These are phyloP conservation scores for Chalciporus piperatus DNA, from an alignment of 768 basidiomycete species.

Conservation along the genomic window DNA sequence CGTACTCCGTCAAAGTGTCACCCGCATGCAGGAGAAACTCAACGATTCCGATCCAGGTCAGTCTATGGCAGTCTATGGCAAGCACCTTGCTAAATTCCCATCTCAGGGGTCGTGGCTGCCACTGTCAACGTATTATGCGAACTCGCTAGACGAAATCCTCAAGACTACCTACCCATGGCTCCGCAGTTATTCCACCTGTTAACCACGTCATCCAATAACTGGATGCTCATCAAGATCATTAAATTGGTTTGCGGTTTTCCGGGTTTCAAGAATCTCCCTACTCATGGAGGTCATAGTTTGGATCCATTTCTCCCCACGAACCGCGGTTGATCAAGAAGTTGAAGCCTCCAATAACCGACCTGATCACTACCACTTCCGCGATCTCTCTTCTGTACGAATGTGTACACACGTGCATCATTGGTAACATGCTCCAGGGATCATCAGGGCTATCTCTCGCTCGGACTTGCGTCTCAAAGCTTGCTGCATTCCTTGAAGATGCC, in stretches of 20 bases:
- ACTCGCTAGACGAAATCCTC: slow-evolving; percentile 75
- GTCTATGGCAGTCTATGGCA: neutral
- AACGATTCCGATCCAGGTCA: slow-evolving; percentile 75
- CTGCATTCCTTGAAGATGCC: slow-evolving; percentile 84
- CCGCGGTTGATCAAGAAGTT: slow-evolving; percentile 93
- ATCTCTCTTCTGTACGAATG: slow-evolving; percentile 97
- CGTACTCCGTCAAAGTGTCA: slow-evolving; percentile 59
- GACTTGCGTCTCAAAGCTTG: slow-evolving; percentile 90
- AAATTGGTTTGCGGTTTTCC: slow-evolving; percentile 65
- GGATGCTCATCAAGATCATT: slow-evolving; percentile 99
- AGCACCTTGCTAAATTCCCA: neutral
- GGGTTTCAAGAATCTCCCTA: neutral
- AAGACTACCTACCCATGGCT: slow-evolving; percentile 80
- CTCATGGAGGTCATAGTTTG: slow-evolving; percentile 60
- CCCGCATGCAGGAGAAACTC: slow-evolving; percentile 73
- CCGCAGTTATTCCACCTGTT: slow-evolving; percentile 92
- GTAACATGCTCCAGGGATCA: slow-evolving; percentile 85
- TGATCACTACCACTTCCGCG: slow-evolving; percentile 93
- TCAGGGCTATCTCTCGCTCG: slow-evolving; percentile 78
- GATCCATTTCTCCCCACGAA: slow-evolving; percentile 86
- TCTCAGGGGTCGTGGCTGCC: slow-evolving; percentile 84
- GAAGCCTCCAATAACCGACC: slow-evolving; percentile 88
- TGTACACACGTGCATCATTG: slow-evolving; percentile 96
- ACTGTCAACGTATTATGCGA: slow-evolving; percentile 95
- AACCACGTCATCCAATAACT: slow-evolving; percentile 94